A percentile compares a stretch with the other conserved stretches of the same genome.
phyloP scores from a whole-genome alignment of 2,329 filamentous ascomycete species.

The Fusarium coffeatum region DNA sequence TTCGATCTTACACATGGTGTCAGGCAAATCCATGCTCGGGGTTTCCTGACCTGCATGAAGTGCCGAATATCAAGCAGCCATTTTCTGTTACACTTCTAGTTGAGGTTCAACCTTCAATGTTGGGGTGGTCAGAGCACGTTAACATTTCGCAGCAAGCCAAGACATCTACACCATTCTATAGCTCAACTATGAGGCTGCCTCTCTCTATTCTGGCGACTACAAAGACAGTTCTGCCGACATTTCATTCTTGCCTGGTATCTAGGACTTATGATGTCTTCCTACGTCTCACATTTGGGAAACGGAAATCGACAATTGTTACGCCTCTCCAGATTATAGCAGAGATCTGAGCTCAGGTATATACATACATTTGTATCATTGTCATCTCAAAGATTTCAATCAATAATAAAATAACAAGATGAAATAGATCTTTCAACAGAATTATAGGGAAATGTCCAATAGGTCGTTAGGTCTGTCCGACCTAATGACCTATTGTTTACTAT shows the following conservation, averaged over 20 bases:
- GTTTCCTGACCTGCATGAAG: background rate
- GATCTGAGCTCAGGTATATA: background rate
- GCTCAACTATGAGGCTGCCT: background rate
- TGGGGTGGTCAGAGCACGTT: background rate
- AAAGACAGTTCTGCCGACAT: background rate
- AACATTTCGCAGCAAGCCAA: background rate
- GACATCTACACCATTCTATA: background rate
- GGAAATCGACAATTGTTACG: background rate
- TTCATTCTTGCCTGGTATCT: background rate
- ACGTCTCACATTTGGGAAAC: background rate
- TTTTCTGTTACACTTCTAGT: background rate
- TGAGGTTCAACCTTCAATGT: background rate
- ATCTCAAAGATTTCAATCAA: too few relatives aligned
- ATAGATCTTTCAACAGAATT: too few relatives aligned
- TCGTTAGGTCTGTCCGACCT: too few relatives aligned
- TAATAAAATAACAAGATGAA: too few relatives aligned
- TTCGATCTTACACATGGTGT: background rate
- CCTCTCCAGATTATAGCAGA: background rate
- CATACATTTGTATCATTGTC: too few relatives aligned
- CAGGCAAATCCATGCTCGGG: background rate
- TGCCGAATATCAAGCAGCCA: background rate
- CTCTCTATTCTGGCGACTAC: background rate
- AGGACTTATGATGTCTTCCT: background rate
- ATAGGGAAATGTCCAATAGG: too few relatives aligned
- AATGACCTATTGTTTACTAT: too few relatives aligned